phyloP scores from a whole-genome alignment of 805 yeast genomes.

The Barnettozyma salicaria region DNA sequence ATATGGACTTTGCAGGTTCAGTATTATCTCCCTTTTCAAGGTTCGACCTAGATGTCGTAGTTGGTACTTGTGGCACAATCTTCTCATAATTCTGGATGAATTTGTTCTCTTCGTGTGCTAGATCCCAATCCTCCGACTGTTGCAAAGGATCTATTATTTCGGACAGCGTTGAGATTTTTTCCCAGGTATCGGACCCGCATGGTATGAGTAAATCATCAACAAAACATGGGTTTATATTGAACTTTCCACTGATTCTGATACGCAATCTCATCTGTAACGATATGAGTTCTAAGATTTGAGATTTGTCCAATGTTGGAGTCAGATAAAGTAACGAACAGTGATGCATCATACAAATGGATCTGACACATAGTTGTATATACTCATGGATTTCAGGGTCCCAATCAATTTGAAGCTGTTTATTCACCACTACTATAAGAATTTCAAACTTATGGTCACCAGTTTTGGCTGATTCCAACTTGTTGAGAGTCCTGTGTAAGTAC shows the following conservation, averaged over 20 bases:
- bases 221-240: slow-evolving; percentile 4
- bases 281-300: slow-evolving; percentile 6
- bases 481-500: background rate
- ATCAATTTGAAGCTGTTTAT: slow-evolving; percentile 7
- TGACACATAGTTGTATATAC: slow-evolving; percentile 32
- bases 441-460: background rate
- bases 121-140: slow-evolving; percentile 22
- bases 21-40: background rate
- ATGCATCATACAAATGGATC: slow-evolving; percentile 13
- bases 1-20: background rate
- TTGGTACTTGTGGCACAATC: slow-evolving; percentile 9
- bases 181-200: slow-evolving; percentile 45
- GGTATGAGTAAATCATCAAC: slow-evolving; percentile 35
- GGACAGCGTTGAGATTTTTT: slow-evolving; percentile 38
- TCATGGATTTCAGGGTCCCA: slow-evolving; percentile 23
- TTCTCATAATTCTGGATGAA: slow-evolving; percentile 17
- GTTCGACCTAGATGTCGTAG: background rate
- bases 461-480: background rate
- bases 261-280: slow-evolving; percentile 8
- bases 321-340: slow-evolving; percentile 12
- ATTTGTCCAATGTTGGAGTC: slow-evolving; percentile 2
- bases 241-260: slow-evolving; percentile 2
- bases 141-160: slow-evolving; percentile 29
- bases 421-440: slow-evolving; percentile 8
- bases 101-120: slow-evolving; percentile 21